Percentiles rank a stretch among this genome's conserved stretches.
These are phyloP conservation scores for Yamadazyma friedrichii DNA, from an alignment of 1,139 yeast species.

Conservation along the genomic window DNA sequence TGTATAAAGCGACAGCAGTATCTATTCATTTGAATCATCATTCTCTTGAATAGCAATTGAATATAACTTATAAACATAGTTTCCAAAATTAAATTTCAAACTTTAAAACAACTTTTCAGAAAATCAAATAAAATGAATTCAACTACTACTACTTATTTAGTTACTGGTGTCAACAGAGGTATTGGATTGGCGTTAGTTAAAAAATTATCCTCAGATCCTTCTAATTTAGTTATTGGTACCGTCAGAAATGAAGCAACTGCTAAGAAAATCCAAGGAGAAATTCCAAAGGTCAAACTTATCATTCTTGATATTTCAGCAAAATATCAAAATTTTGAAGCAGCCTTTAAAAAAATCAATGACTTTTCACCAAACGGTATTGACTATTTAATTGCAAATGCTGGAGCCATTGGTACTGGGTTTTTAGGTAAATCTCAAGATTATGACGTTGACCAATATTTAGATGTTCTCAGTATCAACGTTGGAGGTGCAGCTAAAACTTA, in stretches of 20 bases:
- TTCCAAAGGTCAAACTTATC: constrained; percentile 15
- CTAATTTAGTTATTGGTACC: constrained; percentile 25
- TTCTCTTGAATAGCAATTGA: no score
- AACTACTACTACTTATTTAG: constrained; percentile 4
- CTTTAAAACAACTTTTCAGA: no score
- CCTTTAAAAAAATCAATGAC: constrained; percentile 9
- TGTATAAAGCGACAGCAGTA: no score
- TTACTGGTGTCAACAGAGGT: constrained; percentile 9
- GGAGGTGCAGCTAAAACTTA: constrained; percentile 14
- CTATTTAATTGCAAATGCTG: constrained; percentile 13
- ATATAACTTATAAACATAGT: no score
- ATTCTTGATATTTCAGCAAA: constrained; percentile 9
- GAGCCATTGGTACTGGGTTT: constrained; percentile 6
- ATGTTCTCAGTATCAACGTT: constrained; percentile 9
- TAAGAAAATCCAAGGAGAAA: constrained; percentile 6
- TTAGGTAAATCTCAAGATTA: constrained; percentile 6
- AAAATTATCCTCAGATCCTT: constrained; percentile 7
- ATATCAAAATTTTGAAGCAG: constrained; percentile 8
- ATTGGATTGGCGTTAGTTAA: constrained; percentile 15
- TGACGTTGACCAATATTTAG: constrained; percentile 10
- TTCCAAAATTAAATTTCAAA: no score
- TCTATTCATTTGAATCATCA: no score
- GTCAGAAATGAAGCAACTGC: constrained; percentile 18
- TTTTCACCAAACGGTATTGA: constrained; percentile 15
- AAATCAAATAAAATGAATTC: no score